Conservation (phyloP, 2,329 filamentous ascomycete genomes). For the Alternaria sp. region DNA sequence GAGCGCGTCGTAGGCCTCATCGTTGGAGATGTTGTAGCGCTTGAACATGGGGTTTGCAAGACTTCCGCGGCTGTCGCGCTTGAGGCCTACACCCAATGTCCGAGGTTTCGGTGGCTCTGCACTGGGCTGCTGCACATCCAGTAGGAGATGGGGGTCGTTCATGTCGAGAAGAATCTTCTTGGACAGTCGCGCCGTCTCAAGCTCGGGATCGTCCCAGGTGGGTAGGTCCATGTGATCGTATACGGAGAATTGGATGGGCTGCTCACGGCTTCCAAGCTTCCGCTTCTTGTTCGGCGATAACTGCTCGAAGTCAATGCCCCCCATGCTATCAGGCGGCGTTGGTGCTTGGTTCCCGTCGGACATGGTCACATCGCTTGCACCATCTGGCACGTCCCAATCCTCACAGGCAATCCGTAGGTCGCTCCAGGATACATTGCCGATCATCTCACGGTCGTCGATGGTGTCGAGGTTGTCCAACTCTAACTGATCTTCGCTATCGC, state of each 20-base stretch:
- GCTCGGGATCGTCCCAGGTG: conserved; percentile 81
- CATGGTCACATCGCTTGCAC: conserved; percentile 29
- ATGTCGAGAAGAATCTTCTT: conserved; percentile 84
- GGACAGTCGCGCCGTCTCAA: conserved; percentile 72
- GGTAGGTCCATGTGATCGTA: conserved; percentile 54
- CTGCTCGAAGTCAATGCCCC: conserved; percentile 39
- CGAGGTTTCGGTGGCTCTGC: conserved; percentile 65
- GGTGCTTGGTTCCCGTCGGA: conserved; percentile 37
- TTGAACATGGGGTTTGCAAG: conserved; percentile 75
- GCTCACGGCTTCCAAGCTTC: conserved; percentile 53
- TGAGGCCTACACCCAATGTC: conserved; percentile 60
- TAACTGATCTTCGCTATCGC: conserved; percentile 51
- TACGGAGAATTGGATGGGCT: conserved; percentile 40
- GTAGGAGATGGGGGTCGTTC: conserved; percentile 83
- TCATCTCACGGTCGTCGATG: conserved; percentile 65
- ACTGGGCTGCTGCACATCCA: conserved; percentile 76
- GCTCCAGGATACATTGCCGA: conserved; percentile 76
- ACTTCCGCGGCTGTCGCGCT: conserved; percentile 71
- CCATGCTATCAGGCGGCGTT: conserved; percentile 33
- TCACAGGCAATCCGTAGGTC: conserved; percentile 86
- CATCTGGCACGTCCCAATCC: conserved; percentile 74
- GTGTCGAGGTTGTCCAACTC: conserved; percentile 58
- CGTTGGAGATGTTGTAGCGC: conserved; percentile 95
- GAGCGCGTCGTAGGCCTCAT: conserved; percentile 91
- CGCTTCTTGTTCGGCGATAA: conserved; percentile 65